phyloP scores from a whole-genome alignment of 495 filamentous ascomycete genomes.

The Penicillium mononematosum region DNA sequence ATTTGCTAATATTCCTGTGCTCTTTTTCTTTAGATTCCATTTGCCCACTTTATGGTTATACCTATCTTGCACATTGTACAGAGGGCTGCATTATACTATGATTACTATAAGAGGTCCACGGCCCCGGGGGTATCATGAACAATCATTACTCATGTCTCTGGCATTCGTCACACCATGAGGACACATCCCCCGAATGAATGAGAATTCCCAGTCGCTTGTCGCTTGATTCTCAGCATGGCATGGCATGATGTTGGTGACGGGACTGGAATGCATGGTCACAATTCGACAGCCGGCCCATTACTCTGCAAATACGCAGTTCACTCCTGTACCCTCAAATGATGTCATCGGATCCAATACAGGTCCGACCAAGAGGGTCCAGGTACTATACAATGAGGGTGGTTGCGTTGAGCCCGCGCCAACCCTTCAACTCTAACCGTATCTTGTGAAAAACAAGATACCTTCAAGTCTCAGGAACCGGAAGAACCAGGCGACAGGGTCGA shows the following conservation, averaged over 20 bases:
- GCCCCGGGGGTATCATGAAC: neutral
- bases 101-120: neutral
- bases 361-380: neutral
- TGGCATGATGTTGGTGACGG: neutral
- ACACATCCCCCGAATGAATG: neutral
- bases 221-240: neutral
- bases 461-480: constrained; percentile 12
- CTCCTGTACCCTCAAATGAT: neutral
- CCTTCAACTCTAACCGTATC: neutral
- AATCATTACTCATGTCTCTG: constrained; percentile 8
- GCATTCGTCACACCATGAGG: neutral
- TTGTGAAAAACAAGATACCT: neutral
- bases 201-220: neutral
- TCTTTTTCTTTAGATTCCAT: neutral
- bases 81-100: neutral
- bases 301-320: neutral
- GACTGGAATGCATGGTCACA: neutral
- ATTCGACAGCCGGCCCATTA: neutral
- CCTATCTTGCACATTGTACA: neutral
- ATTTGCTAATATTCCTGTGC: neutral
- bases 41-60: neutral
- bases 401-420: neutral
- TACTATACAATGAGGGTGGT: neutral
- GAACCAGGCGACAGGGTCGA: constrained; percentile 12
- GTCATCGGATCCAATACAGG: neutral